Conservation (phyloP, 1,284 basidiomycete genomes). For the Apiotrichum laibachii region DNA sequence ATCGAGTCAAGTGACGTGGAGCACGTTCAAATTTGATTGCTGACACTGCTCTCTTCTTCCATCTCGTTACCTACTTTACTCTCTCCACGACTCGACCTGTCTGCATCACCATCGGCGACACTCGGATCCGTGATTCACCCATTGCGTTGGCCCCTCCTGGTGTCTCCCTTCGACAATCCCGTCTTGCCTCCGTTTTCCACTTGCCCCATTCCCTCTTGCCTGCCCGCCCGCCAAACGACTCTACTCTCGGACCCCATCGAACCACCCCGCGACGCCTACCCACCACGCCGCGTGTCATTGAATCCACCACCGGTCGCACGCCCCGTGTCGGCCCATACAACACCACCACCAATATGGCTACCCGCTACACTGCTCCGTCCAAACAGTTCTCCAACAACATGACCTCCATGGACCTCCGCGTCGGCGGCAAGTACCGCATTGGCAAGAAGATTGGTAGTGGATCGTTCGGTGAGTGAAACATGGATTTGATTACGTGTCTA, state of each 20-base stretch:
- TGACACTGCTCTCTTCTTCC: conserved; percentile 10
- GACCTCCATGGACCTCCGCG: conserved; percentile 78
- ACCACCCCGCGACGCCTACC: neutral
- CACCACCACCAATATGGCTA: conserved; percentile 12
- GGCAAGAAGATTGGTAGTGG: conserved; percentile 99
- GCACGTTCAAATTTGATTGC: conserved; percentile 11
- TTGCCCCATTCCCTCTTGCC: no score
- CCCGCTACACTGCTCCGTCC: conserved; percentile 8
- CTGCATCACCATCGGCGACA: no score
- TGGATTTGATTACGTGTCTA: no score
- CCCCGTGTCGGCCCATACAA: neutral
- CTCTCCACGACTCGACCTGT: neutral
- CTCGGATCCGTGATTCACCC: no score
- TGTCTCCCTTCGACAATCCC: neutral
- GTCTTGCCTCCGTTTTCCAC: neutral
- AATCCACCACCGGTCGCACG: neutral
- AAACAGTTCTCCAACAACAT: conserved; percentile 26
- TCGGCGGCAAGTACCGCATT: conserved; percentile 97
- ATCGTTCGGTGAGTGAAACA: conserved; percentile 76
- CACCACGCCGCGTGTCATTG: conserved; percentile 6
- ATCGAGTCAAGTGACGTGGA: conserved; percentile 8
- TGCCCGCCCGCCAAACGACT: neutral
- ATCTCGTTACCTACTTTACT: neutral
- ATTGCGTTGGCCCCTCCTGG: neutral
- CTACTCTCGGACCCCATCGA: neutral